These are phyloP conservation scores for Pelargonium exstipulatum DNA, from an alignment of 441 rosid genomes.

Conservation along the genomic window DNA sequence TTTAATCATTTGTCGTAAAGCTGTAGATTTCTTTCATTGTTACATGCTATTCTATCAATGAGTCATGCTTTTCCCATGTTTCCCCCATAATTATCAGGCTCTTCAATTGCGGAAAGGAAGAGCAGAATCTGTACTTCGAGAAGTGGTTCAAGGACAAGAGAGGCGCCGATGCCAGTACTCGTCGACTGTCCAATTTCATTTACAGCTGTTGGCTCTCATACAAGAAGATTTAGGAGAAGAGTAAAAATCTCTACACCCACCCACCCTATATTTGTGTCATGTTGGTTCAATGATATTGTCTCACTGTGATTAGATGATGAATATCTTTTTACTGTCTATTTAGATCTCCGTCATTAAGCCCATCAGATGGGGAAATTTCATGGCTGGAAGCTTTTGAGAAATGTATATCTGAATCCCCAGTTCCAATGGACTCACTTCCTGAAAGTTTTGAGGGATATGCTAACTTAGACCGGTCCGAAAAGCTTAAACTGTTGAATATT, in stretches of 20 bases:
- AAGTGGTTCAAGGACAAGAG: constrained; percentile 42
- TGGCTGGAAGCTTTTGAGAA: constrained; percentile 59
- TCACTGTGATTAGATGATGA: constrained; percentile 13
- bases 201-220: constrained; percentile 45
- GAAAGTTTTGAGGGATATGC: constrained; percentile 46
- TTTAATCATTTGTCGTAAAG: no score
- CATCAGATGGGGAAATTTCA: constrained; percentile 33
- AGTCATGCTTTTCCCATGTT: no score
- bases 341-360: constrained; percentile 47
- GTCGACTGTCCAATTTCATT: constrained; percentile 44
- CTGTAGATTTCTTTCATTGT: no score
- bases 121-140: constrained; percentile 56
- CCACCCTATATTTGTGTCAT: background rate
- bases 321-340: constrained; percentile 19
- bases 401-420: constrained; percentile 39
- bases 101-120: constrained; percentile 65
- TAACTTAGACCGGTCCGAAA: constrained; percentile 35
- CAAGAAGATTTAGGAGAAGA: constrained; percentile 41
- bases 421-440: constrained; percentile 33
- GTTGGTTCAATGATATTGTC: background rate
- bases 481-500: constrained; percentile 66
- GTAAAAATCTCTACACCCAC: constrained; percentile 32
- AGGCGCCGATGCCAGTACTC: constrained; percentile 41
- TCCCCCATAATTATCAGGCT: constrained; percentile 31
- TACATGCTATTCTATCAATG: no score